Conservation (phyloP, 306 rosid genomes). For the Arachis stenosperma region DNA sequence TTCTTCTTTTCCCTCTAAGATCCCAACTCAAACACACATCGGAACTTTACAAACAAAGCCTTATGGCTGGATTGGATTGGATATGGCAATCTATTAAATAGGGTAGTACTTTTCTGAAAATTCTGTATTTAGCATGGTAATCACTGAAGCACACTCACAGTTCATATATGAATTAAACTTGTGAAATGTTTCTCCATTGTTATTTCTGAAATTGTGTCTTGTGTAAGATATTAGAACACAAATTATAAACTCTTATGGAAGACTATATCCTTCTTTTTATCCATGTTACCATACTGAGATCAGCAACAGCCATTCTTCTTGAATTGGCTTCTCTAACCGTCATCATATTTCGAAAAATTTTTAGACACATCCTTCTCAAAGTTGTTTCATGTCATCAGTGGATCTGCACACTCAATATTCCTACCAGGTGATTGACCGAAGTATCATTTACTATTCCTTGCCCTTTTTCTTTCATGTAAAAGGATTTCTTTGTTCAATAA, state of each 20-base stretch:
- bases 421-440: conserved; percentile 63
- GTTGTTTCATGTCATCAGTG: conserved; percentile 89
- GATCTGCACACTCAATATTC: conserved; percentile 88
- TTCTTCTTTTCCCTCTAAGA: too few relatives aligned
- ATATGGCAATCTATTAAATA: conserved; percentile 1
- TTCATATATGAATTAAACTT: conserved; percentile 4
- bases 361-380: conserved; percentile 89
- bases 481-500: conserved; percentile 24
- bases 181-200: conserved; percentile 13
- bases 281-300: conserved; percentile 11
- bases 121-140: neutral
- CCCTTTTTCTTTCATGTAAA: conserved; percentile 29
- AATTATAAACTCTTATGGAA: conserved; percentile 11
- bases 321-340: conserved; percentile 36
- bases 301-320: neutral
- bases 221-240: neutral
- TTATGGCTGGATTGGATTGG: neutral
- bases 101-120: conserved; percentile 6
- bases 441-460: conserved; percentile 12
- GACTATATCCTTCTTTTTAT: conserved; percentile 13
- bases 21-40: too few relatives aligned
- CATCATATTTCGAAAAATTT: conserved; percentile 19
- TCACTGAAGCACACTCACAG: neutral
- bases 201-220: neutral
- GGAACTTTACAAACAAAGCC: too few relatives aligned